A percentile compares a stretch with the other conserved stretches of the same genome.
Evolutionary conservation across 768 basidiomycete genomes (phyloP).

Genomic region (Lentinula guzmanii): DNA sequence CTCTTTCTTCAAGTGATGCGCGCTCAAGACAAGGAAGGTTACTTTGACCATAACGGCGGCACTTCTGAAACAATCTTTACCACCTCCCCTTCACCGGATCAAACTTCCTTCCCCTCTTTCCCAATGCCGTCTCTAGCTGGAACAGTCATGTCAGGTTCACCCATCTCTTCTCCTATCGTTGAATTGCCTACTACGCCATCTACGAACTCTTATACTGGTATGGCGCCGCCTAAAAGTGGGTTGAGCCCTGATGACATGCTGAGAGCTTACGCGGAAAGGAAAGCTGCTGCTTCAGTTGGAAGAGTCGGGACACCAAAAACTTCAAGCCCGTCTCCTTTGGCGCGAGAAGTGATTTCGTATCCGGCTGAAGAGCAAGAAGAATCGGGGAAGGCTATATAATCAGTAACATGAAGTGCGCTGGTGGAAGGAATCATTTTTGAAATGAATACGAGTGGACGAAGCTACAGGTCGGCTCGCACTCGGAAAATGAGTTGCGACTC

Average conservation of each 20-base stretch:
- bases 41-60: not conserved
- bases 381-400: not conserved
- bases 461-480: not conserved
- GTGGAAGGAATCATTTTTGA: not conserved
- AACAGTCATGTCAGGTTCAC: slow-evolving; percentile 2
- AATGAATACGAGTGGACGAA: not conserved
- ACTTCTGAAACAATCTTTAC: slow-evolving; percentile 15
- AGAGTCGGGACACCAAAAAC: not conserved
- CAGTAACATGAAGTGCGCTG: not conserved
- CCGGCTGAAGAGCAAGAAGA: not conserved
- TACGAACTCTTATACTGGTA: not conserved
- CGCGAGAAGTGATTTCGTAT: not conserved
- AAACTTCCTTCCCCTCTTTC: slow-evolving; percentile 5
- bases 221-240: slow-evolving; percentile 10
- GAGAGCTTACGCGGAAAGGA: slow-evolving; percentile 59
- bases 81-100: slow-evolving; percentile 41
- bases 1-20: slow-evolving; percentile 59
- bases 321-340: not conserved
- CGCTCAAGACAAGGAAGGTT: slow-evolving; percentile 31
- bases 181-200: not conserved
- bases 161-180: slow-evolving; percentile 14
- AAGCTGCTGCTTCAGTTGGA: slow-evolving; percentile 5
- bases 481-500: not conserved
- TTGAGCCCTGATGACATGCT: slow-evolving; percentile 61
- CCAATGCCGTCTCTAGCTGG: not conserved